Conservation (phyloP, 2,329 filamentous ascomycete species). For the Beauveria sp. region DNA sequence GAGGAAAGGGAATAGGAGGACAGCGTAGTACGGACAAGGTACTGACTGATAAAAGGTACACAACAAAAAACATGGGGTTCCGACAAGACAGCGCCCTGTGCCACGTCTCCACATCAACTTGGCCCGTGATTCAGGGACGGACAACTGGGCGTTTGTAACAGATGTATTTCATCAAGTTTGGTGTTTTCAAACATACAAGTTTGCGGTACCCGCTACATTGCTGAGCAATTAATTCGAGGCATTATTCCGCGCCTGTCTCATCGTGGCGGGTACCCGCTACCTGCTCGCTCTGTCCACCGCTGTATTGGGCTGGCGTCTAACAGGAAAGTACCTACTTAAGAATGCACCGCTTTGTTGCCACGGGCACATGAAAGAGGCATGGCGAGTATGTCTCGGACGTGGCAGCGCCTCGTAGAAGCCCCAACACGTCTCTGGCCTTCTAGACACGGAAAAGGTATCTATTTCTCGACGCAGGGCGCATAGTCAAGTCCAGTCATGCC, state of each 20-base stretch:
- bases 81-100: constrained; percentile 6
- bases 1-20: constrained; percentile 7
- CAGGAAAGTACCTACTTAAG: not conserved
- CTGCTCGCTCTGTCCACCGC: not conserved
- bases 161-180: not conserved
- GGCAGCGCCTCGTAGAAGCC: not conserved
- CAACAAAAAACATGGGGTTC: constrained; percentile 12
- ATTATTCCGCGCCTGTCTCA: not conserved
- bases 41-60: not conserved
- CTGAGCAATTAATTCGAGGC: not conserved
- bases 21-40: constrained; percentile 2
- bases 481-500: not conserved
- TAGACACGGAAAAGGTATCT: not conserved
- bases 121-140: constrained; percentile 8
- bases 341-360: constrained; percentile 9
- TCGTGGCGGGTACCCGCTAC: not conserved
- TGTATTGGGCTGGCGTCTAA: not conserved
- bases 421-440: too few species aligned
- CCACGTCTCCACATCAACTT: constrained; percentile 9
- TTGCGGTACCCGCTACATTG: constrained; percentile 3
- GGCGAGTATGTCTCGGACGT: constrained; percentile 1
- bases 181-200: not conserved
- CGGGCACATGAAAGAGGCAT: constrained; percentile 4
- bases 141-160: not conserved
- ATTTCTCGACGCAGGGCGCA: not conserved